A percentile compares a stretch with the other conserved stretches of the same genome.
Conservation (phyloP, 257 asterid genomes). For the Nicotiana otophora region DNA sequence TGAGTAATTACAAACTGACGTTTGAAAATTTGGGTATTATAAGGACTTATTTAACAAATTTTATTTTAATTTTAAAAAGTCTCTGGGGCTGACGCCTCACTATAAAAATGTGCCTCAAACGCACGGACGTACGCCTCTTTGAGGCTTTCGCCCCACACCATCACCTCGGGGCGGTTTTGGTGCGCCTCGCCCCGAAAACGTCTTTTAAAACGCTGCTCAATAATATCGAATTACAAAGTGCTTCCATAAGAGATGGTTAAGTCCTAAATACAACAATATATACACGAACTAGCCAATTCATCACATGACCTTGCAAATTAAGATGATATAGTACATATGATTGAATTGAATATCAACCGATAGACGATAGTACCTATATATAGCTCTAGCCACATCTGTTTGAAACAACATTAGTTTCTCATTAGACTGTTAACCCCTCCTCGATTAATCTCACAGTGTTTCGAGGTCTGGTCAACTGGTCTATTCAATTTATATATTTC, state of each 20-base stretch:
- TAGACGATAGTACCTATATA: not conserved
- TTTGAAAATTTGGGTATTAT: no score
- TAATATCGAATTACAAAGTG: not conserved
- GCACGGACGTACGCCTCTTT: no score
- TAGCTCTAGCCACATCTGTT: not conserved
- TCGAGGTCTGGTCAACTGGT: no score
- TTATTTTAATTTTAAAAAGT: no score
- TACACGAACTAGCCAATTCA: not conserved
- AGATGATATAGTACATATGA: not conserved
- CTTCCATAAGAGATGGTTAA: not conserved
- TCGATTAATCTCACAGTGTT: not conserved
- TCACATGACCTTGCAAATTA: not conserved
- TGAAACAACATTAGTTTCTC: not conserved
- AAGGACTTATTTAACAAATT: no score
- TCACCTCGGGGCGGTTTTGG: no score
- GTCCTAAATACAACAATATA: not conserved
- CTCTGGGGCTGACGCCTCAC: no score
- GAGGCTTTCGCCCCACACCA: no score
- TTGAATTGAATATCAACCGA: not conserved
- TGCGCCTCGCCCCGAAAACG: no score
- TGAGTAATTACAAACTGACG: no score
- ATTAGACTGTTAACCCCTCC: not conserved
- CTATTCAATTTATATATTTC: slow-evolving; percentile 1
- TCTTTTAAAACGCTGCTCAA: no score
- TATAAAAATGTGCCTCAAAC: no score